Conservation (phyloP, 139 green algal species). For the Chlamydomonas urium region DNA sequence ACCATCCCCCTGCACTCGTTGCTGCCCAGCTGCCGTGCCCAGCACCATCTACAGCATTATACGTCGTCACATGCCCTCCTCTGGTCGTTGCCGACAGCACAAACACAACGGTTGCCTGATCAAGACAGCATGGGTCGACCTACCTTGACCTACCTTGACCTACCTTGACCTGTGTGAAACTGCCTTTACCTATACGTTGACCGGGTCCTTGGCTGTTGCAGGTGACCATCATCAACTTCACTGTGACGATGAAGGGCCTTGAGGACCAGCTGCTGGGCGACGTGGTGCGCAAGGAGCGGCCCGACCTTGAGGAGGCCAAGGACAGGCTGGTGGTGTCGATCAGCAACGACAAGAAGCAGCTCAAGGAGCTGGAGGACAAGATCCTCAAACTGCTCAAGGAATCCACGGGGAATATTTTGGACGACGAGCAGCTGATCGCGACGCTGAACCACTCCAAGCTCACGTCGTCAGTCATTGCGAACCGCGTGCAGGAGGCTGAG, state of each 20-base stretch:
- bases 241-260: conserved; percentile 61
- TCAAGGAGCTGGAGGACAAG: conserved; percentile 62
- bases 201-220: no score
- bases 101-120: no score
- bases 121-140: no score
- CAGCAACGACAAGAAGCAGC: conserved; percentile 74
- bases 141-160: no score
- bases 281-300: conserved; percentile 74
- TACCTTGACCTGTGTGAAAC: no score
- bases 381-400: conserved; percentile 84
- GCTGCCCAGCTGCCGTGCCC: neutral
- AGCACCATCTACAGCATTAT: no score
- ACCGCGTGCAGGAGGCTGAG: conserved; percentile 77
- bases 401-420: conserved; percentile 81
- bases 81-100: no score
- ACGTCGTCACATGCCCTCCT: no score
- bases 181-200: no score
- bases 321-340: conserved; percentile 78
- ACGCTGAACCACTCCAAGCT: conserved; percentile 85
- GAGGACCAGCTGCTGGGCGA: conserved; percentile 87
- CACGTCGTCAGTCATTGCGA: conserved; percentile 69
- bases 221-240: conserved; percentile 86
- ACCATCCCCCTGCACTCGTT: no score
- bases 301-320: conserved; percentile 64
- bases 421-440: conserved; percentile 85